phyloP scores from a whole-genome alignment of 768 basidiomycete genomes.

The Cyclocybe cylindracea region DNA sequence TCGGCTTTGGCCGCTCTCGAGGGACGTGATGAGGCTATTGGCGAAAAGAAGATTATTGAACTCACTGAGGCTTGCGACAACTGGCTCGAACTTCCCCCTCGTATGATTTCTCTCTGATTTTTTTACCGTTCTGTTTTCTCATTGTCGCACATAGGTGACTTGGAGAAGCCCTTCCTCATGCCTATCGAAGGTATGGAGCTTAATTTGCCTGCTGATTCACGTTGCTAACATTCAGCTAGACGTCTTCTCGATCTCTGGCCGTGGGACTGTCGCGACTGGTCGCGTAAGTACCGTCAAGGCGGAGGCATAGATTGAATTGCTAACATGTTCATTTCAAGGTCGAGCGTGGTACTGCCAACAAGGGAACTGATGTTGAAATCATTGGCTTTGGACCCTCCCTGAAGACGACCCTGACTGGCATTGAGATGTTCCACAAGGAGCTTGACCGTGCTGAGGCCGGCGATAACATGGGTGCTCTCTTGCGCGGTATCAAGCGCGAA shows the following conservation, averaged over 20 bases:
- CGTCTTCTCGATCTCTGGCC: conserved; percentile 96
- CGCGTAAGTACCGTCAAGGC: conserved; percentile 54
- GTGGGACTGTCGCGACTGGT: conserved; percentile 97
- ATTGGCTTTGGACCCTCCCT: conserved; percentile 78
- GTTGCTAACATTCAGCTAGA: conserved; percentile 38
- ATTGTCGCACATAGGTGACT: conserved; percentile 61
- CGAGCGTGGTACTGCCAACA: conserved; percentile 88
- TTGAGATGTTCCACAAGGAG: conserved; percentile 99
- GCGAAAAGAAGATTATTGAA: conserved; percentile 76
- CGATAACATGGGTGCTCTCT: conserved; percentile 98
- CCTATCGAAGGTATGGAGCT: conserved; percentile 74
- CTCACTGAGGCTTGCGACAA: conserved; percentile 85
- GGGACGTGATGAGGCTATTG: conserved; percentile 78
- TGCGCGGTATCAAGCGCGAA: conserved; percentile 97
- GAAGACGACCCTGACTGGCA: conserved; percentile 95
- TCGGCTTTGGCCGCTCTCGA: conserved; percentile 95
- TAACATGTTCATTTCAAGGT: conserved; percentile 46
- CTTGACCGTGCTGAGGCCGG: conserved; percentile 96
- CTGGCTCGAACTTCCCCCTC: conserved; percentile 93
- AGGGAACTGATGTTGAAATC: conserved; percentile 93
- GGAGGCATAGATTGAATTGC: neutral
- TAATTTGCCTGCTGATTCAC: neutral
- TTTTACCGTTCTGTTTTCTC: neutral
- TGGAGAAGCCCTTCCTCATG: conserved; percentile 98
- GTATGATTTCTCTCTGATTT: conserved; percentile 43